Conservation (phyloP, 164 flowering plant genomes). For the Vitis labrusca region DNA sequence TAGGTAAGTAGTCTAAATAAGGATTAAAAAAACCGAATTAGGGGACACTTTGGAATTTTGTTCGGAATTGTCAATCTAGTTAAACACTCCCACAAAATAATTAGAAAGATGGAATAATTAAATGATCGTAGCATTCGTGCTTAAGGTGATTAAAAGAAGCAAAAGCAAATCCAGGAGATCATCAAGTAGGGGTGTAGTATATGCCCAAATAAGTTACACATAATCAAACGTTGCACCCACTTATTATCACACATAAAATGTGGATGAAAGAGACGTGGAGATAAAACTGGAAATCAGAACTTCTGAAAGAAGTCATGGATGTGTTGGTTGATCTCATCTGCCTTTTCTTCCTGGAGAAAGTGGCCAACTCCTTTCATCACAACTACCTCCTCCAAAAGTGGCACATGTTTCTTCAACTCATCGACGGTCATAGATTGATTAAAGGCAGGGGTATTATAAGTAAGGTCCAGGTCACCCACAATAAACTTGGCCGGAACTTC, state of each 20-base stretch:
- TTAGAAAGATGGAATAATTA: no score
- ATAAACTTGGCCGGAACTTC: constrained; percentile 62
- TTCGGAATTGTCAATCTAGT: no score
- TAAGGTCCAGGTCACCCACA: constrained; percentile 57
- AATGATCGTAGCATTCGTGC: no score
- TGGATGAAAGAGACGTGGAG: background rate
- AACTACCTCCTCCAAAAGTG: constrained; percentile 54
- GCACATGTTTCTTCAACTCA: constrained; percentile 55
- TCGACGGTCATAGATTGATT: constrained; percentile 52
- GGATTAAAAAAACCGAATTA: no score
- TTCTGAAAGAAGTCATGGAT: constrained; percentile 45
- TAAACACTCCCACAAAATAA: no score
- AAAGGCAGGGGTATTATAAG: constrained; percentile 32
- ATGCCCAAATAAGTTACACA: no score
- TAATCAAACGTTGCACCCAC: no score
- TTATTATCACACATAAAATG: background rate
- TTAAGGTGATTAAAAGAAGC: no score
- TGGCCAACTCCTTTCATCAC: constrained; percentile 68
- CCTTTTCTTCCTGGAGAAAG: constrained; percentile 52
- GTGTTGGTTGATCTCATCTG: constrained; percentile 51
- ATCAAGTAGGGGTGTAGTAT: no score
- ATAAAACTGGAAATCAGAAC: constrained; percentile 20
- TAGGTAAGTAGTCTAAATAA: no score
- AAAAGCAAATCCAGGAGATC: no score
- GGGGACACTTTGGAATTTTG: no score